These are phyloP conservation scores for Lobulomyces angularis DNA, from an alignment of 192 early-diverging fungal species.

Conservation along the genomic window DNA sequence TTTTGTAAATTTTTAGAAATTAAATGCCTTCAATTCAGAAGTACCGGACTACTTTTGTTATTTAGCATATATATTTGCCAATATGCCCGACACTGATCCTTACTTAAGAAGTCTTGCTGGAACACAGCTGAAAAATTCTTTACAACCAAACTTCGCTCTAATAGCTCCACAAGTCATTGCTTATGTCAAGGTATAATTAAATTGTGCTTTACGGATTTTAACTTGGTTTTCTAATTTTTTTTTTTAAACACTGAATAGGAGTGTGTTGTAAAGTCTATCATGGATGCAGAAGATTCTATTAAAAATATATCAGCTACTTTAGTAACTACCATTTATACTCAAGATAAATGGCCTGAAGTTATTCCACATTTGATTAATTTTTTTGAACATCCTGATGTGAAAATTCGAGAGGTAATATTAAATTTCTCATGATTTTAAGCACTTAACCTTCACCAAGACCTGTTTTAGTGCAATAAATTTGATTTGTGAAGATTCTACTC, in stretches of 20 bases:
- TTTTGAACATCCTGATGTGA: constrained; percentile 55
- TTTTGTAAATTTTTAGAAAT: no score
- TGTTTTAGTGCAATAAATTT: constrained; percentile 78
- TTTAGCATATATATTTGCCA: constrained; percentile 73
- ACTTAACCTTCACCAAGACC: constrained; percentile 31
- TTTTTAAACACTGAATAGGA: constrained; percentile 57
- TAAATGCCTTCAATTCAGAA: constrained; percentile 56
- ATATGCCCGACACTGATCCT: constrained; percentile 49
- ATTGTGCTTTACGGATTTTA: constrained; percentile 4
- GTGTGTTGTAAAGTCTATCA: constrained; percentile 44
- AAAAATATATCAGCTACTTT: constrained; percentile 75
- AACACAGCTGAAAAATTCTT: constrained; percentile 65
- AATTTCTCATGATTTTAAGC: not conserved
- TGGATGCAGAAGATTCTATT: constrained; percentile 58
- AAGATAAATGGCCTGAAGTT: constrained; percentile 73
- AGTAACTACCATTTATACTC: constrained; percentile 71
- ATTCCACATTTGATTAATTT: constrained; percentile 65
- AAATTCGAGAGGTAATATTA: constrained; percentile 60
- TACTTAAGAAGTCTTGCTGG: constrained; percentile 75
- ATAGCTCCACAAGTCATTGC: constrained; percentile 12
- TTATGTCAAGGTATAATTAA: constrained; percentile 7
- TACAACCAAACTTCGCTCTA: constrained; percentile 38
- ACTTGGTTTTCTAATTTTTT: constrained; percentile 37
- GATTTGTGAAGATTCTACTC: constrained; percentile 90
- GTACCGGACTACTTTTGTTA: constrained; percentile 83